Evolutionary conservation across 257 asterid genomes (phyloP).

Genomic region (Buddleja alternifolia): DNA sequence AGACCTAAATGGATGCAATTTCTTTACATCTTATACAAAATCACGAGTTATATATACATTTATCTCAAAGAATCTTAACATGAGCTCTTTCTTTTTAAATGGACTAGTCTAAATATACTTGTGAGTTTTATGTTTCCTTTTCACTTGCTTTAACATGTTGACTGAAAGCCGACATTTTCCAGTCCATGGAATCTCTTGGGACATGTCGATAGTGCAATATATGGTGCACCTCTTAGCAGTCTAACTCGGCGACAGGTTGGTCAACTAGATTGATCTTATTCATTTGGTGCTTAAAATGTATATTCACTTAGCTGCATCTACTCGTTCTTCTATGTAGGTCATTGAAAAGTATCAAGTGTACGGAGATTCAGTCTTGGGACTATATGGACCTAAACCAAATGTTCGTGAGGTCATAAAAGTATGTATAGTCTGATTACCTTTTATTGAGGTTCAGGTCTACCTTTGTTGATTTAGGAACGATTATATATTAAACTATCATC

Average conservation of each 20-base stretch:
- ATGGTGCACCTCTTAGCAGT: slow-evolving; percentile 68
- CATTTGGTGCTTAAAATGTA: not conserved
- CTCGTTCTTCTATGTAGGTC: slow-evolving; percentile 49
- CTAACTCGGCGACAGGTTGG: slow-evolving; percentile 86
- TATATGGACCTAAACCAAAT: slow-evolving; percentile 65
- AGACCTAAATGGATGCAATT: no score
- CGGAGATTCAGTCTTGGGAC: slow-evolving; percentile 68
- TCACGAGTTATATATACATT: not conserved
- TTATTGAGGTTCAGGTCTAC: slow-evolving; percentile 2
- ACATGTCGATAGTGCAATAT: slow-evolving; percentile 77
- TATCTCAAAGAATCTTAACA: not conserved
- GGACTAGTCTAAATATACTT: not conserved
- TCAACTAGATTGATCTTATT: slow-evolving; percentile 12
- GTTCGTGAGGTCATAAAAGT: slow-evolving; percentile 78
- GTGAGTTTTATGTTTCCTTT: not conserved
- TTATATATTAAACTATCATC: not conserved
- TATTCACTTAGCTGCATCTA: slow-evolving; percentile 3
- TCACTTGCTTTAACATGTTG: slow-evolving; percentile 27
- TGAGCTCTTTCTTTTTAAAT: not conserved
- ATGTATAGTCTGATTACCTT: slow-evolving; percentile 30
- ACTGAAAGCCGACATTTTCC: slow-evolving; percentile 40
- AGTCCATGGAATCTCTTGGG: slow-evolving; percentile 92
- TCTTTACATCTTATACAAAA: no score
- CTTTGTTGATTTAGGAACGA: not conserved
- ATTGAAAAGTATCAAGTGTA: slow-evolving; percentile 80